These are phyloP conservation scores for Bauhinia variegata DNA, from an alignment of 306 rosid genomes.

Conservation along the genomic window DNA sequence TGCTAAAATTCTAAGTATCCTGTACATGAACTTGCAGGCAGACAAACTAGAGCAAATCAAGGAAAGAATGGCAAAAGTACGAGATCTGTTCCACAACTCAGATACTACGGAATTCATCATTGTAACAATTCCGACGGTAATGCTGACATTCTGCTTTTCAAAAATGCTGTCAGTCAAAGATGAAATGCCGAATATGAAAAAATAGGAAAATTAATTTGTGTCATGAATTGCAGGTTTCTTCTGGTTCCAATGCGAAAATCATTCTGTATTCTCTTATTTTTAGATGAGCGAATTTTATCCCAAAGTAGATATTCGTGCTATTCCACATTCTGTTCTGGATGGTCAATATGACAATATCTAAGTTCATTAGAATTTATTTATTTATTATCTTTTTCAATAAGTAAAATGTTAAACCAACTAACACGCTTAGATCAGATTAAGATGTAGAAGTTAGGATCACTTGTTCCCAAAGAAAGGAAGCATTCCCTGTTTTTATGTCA, in stretches of 20 bases:
- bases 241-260: background rate
- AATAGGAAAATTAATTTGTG: background rate
- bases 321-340: no score
- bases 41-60: constrained; percentile 66
- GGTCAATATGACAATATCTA: no score
- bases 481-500: no score
- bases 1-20: constrained; percentile 29
- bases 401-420: no score
- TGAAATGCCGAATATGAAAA: constrained; percentile 8
- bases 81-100: constrained; percentile 71
- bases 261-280: constrained; percentile 12
- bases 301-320: no score
- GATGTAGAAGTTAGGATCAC: background rate
- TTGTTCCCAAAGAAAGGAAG: background rate
- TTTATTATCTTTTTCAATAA: no score
- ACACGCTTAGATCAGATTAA: no score
- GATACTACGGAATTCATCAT: constrained; percentile 81
- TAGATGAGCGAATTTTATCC: background rate
- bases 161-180: constrained; percentile 5
- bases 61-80: constrained; percentile 73
- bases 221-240: no score
- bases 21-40: constrained; percentile 49
- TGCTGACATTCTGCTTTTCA: constrained; percentile 20
- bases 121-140: constrained; percentile 90
- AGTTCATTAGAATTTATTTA: no score